Percentiles rank a stretch among this genome's conserved stretches.
These are phyloP conservation scores for Gymnopilus junonius DNA, from an alignment of 768 basidiomycete genomes.

Conservation along the genomic window DNA sequence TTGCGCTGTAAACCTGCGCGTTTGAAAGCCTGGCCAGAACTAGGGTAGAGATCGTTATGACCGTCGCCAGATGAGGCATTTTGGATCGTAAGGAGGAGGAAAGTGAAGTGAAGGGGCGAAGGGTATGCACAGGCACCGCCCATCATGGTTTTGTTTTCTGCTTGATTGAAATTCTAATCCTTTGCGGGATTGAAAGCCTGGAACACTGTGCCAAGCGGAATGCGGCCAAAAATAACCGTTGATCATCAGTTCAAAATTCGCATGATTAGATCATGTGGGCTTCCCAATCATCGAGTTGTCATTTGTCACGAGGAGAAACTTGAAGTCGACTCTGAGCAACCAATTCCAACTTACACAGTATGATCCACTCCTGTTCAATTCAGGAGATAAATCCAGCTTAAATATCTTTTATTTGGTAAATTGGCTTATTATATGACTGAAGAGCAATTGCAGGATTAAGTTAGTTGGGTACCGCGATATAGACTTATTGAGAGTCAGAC, in stretches of 20 bases:
- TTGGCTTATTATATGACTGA: no score
- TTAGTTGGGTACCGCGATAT: no score
- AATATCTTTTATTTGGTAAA: no score
- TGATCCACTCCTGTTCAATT: no score
- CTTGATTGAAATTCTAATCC: neutral
- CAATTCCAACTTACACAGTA: no score
- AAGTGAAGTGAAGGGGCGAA: neutral
- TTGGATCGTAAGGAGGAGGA: neutral
- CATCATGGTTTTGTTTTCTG: neutral
- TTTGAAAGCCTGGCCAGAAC: neutral
- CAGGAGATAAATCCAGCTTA: no score
- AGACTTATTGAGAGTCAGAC: no score
- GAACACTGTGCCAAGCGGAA: neutral
- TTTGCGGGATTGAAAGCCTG: neutral
- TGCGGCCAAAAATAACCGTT: neutral
- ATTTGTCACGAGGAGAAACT: no score
- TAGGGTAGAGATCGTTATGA: neutral
- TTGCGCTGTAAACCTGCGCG: slow-evolving; percentile 27
- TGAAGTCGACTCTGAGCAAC: no score
- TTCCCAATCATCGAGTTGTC: no score
- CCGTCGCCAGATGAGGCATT: neutral
- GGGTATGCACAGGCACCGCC: neutral
- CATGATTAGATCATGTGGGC: no score
- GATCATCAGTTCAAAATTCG: neutral
- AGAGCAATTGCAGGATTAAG: no score